Base-by-base conservation (phyloP, 1,284 basidiomycete species). In the Vanrija sp. region DNA sequence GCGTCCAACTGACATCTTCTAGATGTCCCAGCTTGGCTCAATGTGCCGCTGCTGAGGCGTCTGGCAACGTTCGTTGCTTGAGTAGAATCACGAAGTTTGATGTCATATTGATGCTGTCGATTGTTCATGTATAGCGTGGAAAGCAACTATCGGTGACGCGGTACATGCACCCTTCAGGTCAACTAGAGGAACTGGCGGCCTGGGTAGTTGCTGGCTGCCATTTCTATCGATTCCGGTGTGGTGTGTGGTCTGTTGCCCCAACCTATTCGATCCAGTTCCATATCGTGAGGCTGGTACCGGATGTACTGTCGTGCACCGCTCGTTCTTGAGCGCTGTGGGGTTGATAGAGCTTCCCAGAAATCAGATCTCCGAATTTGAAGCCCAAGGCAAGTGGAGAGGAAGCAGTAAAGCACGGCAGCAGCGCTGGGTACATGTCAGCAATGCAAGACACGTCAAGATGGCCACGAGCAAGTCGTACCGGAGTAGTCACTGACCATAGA, bases 381-480 rank as follows among this genome's bases (percentile, higher is more conserved):
- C 7, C 74, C 72, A 0, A 74, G 55, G 40, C 74, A 76, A 0
- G 72, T 70, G 1, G 74, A 76, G 8, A 76, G 67, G 60, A 76
- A 73, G 58, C 72, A 73, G 58, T 68, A 76, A 16, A 74, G 66
- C 46, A 76, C 53, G 1, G 68, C 66, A 6, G 57, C 54, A 10
- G 73, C 28, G 25, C 73, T 74, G 49, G 1, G 5, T 26, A 12
- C n/a, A 40, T 21, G 43, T 8, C 10, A 19, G 19, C 14, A 25
- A 18, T 8, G 25, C 40, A 25, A n/a, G 8, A 6, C 28, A 6
- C 7, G n/a, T n/a, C n/a, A n/a, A 28, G 7, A 4, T 28, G 28
- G 10, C 28, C 28, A 3, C 10, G 8, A 28, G 25, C 4, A 23
- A 38, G 16, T 1, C 14, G 34, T 44, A 9, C 45, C 6, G 21